Percentiles rank a stretch among this genome's conserved stretches.
phyloP scores from a whole-genome alignment of 371 early-diverging fungal species.

The Gilbertella persicaria region DNA sequence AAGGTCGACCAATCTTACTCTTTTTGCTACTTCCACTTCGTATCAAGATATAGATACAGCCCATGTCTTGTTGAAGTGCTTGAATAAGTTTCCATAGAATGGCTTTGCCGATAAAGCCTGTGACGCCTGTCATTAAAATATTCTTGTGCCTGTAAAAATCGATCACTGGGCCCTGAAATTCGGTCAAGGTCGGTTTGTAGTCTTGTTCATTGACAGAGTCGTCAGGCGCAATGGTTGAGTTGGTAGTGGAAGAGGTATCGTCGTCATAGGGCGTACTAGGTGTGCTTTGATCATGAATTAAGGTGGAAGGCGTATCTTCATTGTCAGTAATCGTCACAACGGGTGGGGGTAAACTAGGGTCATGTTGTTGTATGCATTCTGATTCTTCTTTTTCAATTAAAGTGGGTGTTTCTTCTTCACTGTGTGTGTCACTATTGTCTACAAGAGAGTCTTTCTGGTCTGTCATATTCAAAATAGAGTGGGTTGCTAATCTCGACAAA shows the following conservation, averaged over 20 bases:
- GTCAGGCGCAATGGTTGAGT: conserved; percentile 15
- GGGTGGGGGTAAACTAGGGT: too few relatives aligned
- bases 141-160: conserved; percentile 39
- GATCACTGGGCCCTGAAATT: conserved; percentile 27
- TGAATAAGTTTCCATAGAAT: conserved; percentile 57
- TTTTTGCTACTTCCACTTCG: conserved; percentile 52
- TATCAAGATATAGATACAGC: conserved; percentile 42
- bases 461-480: background rate
- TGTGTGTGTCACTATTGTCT: background rate
- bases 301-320: background rate
- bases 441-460: background rate
- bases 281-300: background rate
- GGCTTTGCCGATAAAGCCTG: conserved; percentile 66
- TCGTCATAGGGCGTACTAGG: background rate
- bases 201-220: conserved; percentile 18
- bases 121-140: conserved; percentile 61
- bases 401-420: background rate
- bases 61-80: conserved; percentile 34
- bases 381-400: background rate
- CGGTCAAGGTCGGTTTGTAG: conserved; percentile 7
- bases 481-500: background rate
- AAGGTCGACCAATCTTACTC: conserved; percentile 48
- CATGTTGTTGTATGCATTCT: background rate
- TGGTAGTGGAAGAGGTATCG: background rate
- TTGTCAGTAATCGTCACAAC: background rate